Evolutionary conservation across 2,329 filamentous ascomycete species (phyloP).

Genomic region (Claviceps purpurea): DNA sequence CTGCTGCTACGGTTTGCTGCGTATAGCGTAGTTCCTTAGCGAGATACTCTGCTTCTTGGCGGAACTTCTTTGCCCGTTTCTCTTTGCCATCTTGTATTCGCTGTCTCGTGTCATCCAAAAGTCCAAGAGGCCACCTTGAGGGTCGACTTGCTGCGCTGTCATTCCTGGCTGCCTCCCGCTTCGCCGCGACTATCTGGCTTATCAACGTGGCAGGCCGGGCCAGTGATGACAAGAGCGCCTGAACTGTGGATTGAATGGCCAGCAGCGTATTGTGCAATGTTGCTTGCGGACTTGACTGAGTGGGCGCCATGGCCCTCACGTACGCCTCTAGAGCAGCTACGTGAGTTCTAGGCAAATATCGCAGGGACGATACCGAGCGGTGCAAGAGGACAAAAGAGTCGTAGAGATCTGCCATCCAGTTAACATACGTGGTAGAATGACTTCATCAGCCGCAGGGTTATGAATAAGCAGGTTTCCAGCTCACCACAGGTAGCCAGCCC

Average conservation of each 20-base stretch:
- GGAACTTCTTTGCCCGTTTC: conserved; percentile 58
- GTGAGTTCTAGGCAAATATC: conserved; percentile 57
- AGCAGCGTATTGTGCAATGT: conserved; percentile 64
- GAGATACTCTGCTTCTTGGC: conserved; percentile 58
- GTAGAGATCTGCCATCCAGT: conserved; percentile 41
- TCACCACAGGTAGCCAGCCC: conserved; percentile 50
- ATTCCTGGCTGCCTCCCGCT: conserved; percentile 65
- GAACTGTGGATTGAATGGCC: conserved; percentile 71
- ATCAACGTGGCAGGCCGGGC: conserved; percentile 70
- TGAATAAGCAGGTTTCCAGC: conserved; percentile 8
- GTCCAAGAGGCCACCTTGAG: conserved; percentile 64
- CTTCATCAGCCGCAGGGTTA: not conserved
- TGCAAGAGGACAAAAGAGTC: conserved; percentile 48
- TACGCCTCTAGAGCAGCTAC: conserved; percentile 60
- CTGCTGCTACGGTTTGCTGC: conserved; percentile 81
- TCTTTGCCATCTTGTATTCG: conserved; percentile 74
- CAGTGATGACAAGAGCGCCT: conserved; percentile 67
- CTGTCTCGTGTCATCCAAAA: conserved; percentile 79
- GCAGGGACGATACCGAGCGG: conserved; percentile 38
- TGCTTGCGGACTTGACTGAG: conserved; percentile 59
- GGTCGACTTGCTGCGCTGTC: conserved; percentile 60
- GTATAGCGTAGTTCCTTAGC: conserved; percentile 78
- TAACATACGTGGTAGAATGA: not conserved
- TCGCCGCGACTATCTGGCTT: conserved; percentile 57
- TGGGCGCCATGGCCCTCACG: conserved; percentile 48